Evolutionary conservation across 164 flowering plant species (phyloP), one percentile per base, ranked within the genome.

Genomic region (Kalanchoe fedtschenkoi): DNA sequence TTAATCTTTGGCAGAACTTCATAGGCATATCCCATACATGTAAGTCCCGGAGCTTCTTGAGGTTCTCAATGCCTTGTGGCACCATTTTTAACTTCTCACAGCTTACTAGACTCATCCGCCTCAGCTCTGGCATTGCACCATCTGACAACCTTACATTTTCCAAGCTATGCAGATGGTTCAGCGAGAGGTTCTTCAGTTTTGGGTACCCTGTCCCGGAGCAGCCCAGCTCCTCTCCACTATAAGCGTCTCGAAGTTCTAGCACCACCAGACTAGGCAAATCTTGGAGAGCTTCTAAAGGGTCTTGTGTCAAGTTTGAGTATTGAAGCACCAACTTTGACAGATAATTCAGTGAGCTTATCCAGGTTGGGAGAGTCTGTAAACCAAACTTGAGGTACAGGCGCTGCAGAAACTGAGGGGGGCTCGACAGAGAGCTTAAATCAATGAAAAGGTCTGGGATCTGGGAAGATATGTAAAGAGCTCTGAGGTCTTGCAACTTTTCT

Each of bases 51-150:
- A 80, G 74, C 38, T 63, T 54, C 28, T 65, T 57, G 13, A 80
- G 74, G 60, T 69, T 60, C 51, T 73, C 70, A 60, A 78, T 67
- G 7, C 85, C 80, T 17, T 42, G 13, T 9, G 82, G 80, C 39
- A 73, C 29, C 51, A 21, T 30, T 42, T 73, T 73, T 37, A 78
- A 4, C 57, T 66, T 61, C 24, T 6, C 42, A 39, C 85, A 76
- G 1, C 28, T 14, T 24, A 26, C 29, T 10, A 81, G 33, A 42
- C 24, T 10, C 64, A 78, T 37, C 24, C 43, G 54, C 60, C 29
- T 56, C 19, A 78, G 57, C 62, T 53, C 55, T 5, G 72, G 74
- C 69, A 81, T 28, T 22, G 82, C 71, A 37, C 64, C 76, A 54
- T 75, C 70, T 21, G 73, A 71, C 29, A 78, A 5, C 60, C 30